A percentile compares a stretch with the other conserved stretches of the same genome.
Conservation (phyloP, 441 rosid genomes). For the Brassica balearica region DNA sequence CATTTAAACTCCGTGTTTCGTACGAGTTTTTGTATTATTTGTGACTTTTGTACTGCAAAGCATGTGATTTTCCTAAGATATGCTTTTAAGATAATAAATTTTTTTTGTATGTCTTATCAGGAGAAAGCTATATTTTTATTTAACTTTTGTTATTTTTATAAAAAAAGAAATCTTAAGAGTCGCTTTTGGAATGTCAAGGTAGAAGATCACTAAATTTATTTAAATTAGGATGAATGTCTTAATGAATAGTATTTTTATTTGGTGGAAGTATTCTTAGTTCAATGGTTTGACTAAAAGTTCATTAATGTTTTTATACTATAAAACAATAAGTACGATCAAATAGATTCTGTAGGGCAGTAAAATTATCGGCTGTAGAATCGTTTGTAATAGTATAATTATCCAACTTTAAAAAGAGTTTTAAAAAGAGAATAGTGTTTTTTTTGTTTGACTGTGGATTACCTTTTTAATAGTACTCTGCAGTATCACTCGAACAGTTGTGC, state of each 20-base stretch:
- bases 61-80: conserved; percentile 23
- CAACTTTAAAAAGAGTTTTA: too few relatives aligned
- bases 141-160: not conserved
- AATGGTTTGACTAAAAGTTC: too few relatives aligned
- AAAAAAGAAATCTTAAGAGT: not conserved
- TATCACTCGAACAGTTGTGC: not conserved
- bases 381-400: too few relatives aligned
- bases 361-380: too few relatives aligned
- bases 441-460: not conserved
- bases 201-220: not conserved
- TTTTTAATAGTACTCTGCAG: not conserved
- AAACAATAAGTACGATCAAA: too few relatives aligned
- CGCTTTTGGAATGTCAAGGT: not conserved
- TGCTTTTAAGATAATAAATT: conserved; percentile 7
- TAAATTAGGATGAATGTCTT: not conserved
- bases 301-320: too few relatives aligned
- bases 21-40: conserved; percentile 28
- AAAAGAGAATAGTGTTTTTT: too few relatives aligned
- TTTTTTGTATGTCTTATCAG: not conserved
- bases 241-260: not conserved
- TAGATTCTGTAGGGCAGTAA: too few relatives aligned
- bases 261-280: too few relatives aligned
- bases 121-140: not conserved
- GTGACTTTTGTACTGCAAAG: conserved; percentile 36
- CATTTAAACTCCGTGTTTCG: conserved; percentile 41